Evolutionary conservation across 441 rosid genomes (phyloP), one percentile per base, ranked within the genome.

Genomic region (Francoa sonchifolia): DNA sequence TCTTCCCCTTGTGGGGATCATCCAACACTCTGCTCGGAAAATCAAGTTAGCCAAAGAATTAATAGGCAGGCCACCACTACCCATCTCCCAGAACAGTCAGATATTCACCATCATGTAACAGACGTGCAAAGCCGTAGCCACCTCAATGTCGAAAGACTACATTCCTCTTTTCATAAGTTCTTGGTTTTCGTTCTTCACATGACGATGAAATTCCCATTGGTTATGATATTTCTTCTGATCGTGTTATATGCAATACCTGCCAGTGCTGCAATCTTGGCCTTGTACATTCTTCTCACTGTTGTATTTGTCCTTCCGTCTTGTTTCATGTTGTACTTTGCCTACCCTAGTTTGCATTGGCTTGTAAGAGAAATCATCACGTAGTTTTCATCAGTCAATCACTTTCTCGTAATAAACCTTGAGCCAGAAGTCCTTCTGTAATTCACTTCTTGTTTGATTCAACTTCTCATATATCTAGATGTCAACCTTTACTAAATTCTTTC

Each of bases 301-400:
- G 59, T 81, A 42, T 74, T 88, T 57, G 94, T 85, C 39, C 57
- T 79, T 16, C 95, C 97, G 2, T 84, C 88, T 23, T 71, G 77
- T 58, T 70, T 79, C 29, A 60, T 88, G 15, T 61, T 84, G 18
- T 84, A 73, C 71, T 88, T 78, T 27, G 76, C 94, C 37, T 69
- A 76, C 14, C 85, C 82, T 8, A 70, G 76, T 62, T 62, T 88
- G 64, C 86, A 79, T 59, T 84, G 95, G 95, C 69, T 81, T 61
- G 68, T 84, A 19, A 76, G 90, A 59, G 95, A 84, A 67, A 74
- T 73, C 57, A 36, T 66, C 32, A 68, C 77, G 8, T 89, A 66
- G 79, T n/a, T n/a, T n/a, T n/a, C n/a, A n/a, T n/a, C n/a, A n/a
- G n/a, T n/a, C n/a, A n/a, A n/a, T n/a, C n/a, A n/a, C n/a, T n/a